phyloP scores from a whole-genome alignment of 2,329 filamentous ascomycete species.

The Fusarium equiseti region DNA sequence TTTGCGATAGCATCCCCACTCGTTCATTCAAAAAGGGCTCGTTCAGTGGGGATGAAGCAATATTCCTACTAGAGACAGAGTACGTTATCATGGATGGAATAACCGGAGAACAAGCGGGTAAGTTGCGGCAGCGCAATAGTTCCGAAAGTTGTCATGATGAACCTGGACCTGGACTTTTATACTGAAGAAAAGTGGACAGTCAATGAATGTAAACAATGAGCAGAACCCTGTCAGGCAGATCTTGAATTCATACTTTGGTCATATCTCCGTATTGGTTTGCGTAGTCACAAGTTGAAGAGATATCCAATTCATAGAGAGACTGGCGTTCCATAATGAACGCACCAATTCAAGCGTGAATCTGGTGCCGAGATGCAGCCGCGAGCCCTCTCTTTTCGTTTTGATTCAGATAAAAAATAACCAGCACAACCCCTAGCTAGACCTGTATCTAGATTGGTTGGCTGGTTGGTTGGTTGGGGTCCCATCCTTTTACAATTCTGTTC shows the following conservation, averaged over 20 bases:
- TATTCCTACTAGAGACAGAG: neutral
- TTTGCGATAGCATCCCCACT: slow-evolving; percentile 23
- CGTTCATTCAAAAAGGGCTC: slow-evolving; percentile 17
- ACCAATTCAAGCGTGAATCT: slow-evolving; percentile 12
- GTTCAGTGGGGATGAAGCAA: slow-evolving; percentile 20
- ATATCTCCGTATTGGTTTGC: slow-evolving; percentile 3
- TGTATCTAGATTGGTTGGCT: slow-evolving; percentile 10
- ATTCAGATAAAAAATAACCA: slow-evolving; percentile 7
- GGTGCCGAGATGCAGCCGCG: slow-evolving; percentile 22
- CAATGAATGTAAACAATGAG: slow-evolving; percentile 1
- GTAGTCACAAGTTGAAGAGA: neutral
- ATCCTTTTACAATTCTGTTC: slow-evolving; percentile 12
- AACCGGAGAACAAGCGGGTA: slow-evolving; percentile 17
- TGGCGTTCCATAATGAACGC: slow-evolving; percentile 1
- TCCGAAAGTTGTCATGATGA: slow-evolving; percentile 40
- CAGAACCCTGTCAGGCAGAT: slow-evolving; percentile 2
- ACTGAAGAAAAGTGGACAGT: neutral
- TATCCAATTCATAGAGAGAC: neutral
- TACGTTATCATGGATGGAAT: slow-evolving; percentile 16
- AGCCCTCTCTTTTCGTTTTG: slow-evolving; percentile 17
- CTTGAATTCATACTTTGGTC: slow-evolving; percentile 5
- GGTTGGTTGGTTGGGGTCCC: slow-evolving; percentile 26
- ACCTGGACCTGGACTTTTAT: neutral
- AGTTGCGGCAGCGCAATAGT: neutral
- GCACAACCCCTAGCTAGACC: slow-evolving; percentile 34